Base-by-base conservation (phyloP, 2,329 filamentous ascomycete genomes). In the Neofusicoccum kwambonambiense region DNA sequence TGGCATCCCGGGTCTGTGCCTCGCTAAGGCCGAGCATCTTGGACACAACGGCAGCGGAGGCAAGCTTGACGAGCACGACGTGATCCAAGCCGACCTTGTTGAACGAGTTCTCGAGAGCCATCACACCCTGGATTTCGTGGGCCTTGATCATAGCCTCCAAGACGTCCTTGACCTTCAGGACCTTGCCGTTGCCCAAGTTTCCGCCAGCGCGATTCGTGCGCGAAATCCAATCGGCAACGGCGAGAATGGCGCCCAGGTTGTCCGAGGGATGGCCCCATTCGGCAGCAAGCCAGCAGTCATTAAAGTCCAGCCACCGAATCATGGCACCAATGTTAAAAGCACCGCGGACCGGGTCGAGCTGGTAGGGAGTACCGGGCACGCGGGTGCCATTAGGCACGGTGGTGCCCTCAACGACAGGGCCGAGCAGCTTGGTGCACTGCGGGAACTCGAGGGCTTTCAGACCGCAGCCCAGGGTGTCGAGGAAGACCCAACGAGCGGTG, bases 261-360 rank as follows among this genome's bases (percentile, higher is more conserved):
- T 99, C 95, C 4, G 93, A 97, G 68, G 95, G 95, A 80, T 99
- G 95, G 66, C 95, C 95, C 95, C 95, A 99, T 83, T 99, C 95
- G 64, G 95, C 95, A 50, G 94, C 95, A 69, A 98, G 86, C 95
- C 94, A 99, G 87, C 95, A 98, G 86, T 99, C 95, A 80, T 99
- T 99, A 87, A 98, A 99, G 83, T 99, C 95, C 74, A 99, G 87
- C 95, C 95, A 99, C 76, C 95, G 87, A 82, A 99, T 97, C 90
- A 97, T 96, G 74, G 95, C 91, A 73, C 95, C 95, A 73, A 99
- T 98, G 86, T 98, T 98, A 87, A 99, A 98, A 69, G 95, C 95
- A 68, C 90, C 95, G 74, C 94, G 94, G 77, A 98, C 89, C 44
- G 95, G 95, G 78, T 98, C 95, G 71, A 99, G 89, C 81, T 96